Evolutionary conservation across 306 rosid species (phyloP).

Genomic region (Ziziphus jujuba): DNA sequence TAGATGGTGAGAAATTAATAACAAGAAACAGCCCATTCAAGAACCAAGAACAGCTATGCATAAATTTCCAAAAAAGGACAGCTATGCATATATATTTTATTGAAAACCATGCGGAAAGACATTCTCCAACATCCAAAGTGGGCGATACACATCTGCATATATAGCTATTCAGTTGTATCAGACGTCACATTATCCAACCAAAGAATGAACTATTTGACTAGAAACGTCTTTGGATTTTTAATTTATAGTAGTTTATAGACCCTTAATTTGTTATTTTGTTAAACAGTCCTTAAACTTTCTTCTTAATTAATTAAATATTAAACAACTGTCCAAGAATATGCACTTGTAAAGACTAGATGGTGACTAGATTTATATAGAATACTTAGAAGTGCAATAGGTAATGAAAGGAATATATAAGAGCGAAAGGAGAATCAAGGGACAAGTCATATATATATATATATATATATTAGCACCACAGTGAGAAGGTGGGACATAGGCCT

Average conservation of each 20-base stretch:
- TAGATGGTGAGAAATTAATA: too few species aligned
- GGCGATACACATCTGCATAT: neutral
- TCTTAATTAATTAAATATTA: neutral
- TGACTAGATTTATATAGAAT: constrained; percentile 9
- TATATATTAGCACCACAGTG: neutral
- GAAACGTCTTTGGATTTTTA: too few species aligned
- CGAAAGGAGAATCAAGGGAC: too few species aligned
- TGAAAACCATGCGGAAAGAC: constrained; percentile 17
- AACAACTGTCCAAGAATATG: constrained; percentile 7
- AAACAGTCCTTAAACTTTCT: neutral
- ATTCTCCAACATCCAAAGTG: constrained; percentile 20
- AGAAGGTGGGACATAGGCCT: neutral
- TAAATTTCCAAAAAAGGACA: too few species aligned
- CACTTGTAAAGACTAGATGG: neutral
- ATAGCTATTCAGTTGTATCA: neutral
- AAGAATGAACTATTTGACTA: neutral
- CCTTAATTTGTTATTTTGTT: neutral
- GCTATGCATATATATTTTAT: too few species aligned
- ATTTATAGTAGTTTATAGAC: neutral
- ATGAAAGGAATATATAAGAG: neutral
- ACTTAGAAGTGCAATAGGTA: neutral
- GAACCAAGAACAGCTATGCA: too few species aligned
- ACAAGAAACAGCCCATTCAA: too few species aligned
- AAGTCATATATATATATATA: too few species aligned
- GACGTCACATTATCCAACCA: neutral